Evolutionary conservation across 2,329 filamentous ascomycete species (phyloP).

Genomic region (Ophiocordyceps camponoti-rufipedis): DNA sequence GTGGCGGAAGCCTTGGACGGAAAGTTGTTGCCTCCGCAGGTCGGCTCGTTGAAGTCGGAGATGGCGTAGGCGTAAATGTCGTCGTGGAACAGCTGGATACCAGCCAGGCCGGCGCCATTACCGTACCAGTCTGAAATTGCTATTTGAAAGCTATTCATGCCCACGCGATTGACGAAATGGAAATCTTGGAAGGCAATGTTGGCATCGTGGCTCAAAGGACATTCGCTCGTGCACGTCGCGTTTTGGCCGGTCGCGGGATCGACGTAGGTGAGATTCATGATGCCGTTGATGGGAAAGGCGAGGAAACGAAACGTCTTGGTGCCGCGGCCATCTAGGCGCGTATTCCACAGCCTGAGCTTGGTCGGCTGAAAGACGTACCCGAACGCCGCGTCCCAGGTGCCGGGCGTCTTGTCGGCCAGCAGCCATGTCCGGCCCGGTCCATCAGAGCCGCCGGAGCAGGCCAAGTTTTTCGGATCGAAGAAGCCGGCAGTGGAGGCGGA

Average conservation of each 20-base stretch:
- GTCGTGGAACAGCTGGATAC: slow-evolving; percentile 74
- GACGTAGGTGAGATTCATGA: slow-evolving; percentile 88
- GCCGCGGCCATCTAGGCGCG: slow-evolving; percentile 63
- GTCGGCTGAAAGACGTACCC: slow-evolving; percentile 74
- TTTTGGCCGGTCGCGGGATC: slow-evolving; percentile 54
- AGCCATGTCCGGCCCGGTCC: slow-evolving; percentile 64
- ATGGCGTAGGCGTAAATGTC: slow-evolving; percentile 76
- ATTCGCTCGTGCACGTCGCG: slow-evolving; percentile 59
- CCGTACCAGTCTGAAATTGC: slow-evolving; percentile 84
- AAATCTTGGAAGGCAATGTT: slow-evolving; percentile 68
- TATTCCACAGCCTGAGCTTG: slow-evolving; percentile 77
- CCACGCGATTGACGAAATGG: slow-evolving; percentile 69
- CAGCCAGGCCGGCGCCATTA: slow-evolving; percentile 62
- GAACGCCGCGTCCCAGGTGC: slow-evolving; percentile 72
- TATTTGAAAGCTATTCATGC: slow-evolving; percentile 74
- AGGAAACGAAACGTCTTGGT: slow-evolving; percentile 80
- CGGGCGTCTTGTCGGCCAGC: slow-evolving; percentile 53
- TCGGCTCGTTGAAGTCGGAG: slow-evolving; percentile 73
- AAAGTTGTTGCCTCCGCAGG: slow-evolving; percentile 44
- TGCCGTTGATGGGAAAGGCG: slow-evolving; percentile 70
- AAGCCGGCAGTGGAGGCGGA: slow-evolving; percentile 46
- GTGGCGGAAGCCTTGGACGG: slow-evolving; percentile 49
- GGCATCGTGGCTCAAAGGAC: slow-evolving; percentile 60
- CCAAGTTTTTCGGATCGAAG: slow-evolving; percentile 58
- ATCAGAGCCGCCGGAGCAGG: slow-evolving; percentile 54